phyloP scores from a whole-genome alignment of 495 filamentous ascomycete species.

The Penicillium paradoxum region DNA sequence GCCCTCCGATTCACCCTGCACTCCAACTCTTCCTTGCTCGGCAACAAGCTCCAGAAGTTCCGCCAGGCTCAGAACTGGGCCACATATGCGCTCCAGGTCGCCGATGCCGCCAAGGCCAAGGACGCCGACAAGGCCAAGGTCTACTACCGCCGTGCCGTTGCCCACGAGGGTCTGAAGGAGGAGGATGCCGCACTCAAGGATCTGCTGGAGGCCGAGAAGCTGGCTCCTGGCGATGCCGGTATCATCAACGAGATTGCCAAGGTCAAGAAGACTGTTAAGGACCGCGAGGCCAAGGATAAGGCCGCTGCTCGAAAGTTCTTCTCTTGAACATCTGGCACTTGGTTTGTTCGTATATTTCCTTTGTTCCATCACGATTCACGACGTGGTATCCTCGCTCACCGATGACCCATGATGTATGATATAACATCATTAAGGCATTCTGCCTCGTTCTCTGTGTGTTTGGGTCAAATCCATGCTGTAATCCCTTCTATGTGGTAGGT shows the following conservation, averaged over 20 bases:
- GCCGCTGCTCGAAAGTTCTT: constrained; percentile 89
- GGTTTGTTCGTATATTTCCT: constrained; percentile 1
- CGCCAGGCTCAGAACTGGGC: constrained; percentile 65
- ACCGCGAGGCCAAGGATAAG: constrained; percentile 78
- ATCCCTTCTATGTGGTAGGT: constrained; percentile 1
- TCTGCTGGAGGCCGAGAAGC: constrained; percentile 68
- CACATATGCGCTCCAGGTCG: constrained; percentile 64
- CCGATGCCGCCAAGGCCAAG: constrained; percentile 48
- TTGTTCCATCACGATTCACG: constrained; percentile 30
- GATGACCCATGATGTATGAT: constrained; percentile 23
- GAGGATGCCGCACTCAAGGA: constrained; percentile 78
- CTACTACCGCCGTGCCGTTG: constrained; percentile 73
- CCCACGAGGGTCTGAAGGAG: constrained; percentile 69
- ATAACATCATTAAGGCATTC: constrained; percentile 14
- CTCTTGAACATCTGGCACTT: constrained; percentile 27
- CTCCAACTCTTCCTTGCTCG: constrained; percentile 72
- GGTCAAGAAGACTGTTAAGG: constrained; percentile 70
- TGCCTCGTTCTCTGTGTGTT: neutral
- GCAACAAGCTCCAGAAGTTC: constrained; percentile 71
- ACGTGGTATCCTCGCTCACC: constrained; percentile 12
- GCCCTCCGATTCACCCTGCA: constrained; percentile 71
- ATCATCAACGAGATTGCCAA: constrained; percentile 67
- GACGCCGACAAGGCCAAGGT: constrained; percentile 86
- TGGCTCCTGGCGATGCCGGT: constrained; percentile 71
- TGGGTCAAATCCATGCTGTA: neutral